Conservation (phyloP, 1,284 basidiomycete species). For the Pseudozyma hubeiensis region DNA sequence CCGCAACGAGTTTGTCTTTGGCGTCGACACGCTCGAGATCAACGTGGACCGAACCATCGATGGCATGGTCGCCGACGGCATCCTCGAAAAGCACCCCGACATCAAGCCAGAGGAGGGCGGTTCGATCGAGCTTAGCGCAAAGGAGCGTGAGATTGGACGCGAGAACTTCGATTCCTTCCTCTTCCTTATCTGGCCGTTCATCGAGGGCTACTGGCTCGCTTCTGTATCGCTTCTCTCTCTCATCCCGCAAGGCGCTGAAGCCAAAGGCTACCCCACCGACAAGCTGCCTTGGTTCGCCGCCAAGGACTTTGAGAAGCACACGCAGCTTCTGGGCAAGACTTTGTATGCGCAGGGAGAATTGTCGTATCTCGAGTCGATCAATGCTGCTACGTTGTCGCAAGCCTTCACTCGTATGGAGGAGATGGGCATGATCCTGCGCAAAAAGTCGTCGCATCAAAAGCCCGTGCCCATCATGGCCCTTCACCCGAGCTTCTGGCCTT, state of each 20-base stretch:
- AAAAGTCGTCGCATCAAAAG: slow-evolving; percentile 62
- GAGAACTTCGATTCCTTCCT: slow-evolving; percentile 66
- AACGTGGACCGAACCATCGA: slow-evolving; percentile 64
- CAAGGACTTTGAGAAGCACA: slow-evolving; percentile 67
- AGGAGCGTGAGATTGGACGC: slow-evolving; percentile 65
- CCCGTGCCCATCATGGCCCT: slow-evolving; percentile 67
- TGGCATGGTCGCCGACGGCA: slow-evolving; percentile 41
- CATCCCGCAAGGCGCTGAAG: slow-evolving; percentile 42
- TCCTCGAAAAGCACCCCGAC: slow-evolving; percentile 36
- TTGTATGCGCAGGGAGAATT: slow-evolving; percentile 68
- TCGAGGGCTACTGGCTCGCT: slow-evolving; percentile 69
- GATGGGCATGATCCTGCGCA: slow-evolving; percentile 55
- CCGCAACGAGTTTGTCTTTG: slow-evolving; percentile 69
- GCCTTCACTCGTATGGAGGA: slow-evolving; percentile 61
- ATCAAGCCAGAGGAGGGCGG: slow-evolving; percentile 40
- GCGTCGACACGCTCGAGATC: slow-evolving; percentile 63
- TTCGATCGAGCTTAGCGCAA: slow-evolving; percentile 36
- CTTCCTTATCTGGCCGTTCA: slow-evolving; percentile 65
- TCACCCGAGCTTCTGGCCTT: slow-evolving; percentile 63
- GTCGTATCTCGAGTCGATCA: slow-evolving; percentile 67
- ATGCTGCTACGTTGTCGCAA: slow-evolving; percentile 58
- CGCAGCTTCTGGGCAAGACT: slow-evolving; percentile 69
- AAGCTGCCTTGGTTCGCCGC: slow-evolving; percentile 66
- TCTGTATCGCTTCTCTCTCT: slow-evolving; percentile 68
- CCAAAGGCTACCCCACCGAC: slow-evolving; percentile 23